Percentiles rank a stretch among this genome's conserved stretches.
phyloP scores from a whole-genome alignment of 163 green algal genomes.

The Coccomyxa subellipsoidea region DNA sequence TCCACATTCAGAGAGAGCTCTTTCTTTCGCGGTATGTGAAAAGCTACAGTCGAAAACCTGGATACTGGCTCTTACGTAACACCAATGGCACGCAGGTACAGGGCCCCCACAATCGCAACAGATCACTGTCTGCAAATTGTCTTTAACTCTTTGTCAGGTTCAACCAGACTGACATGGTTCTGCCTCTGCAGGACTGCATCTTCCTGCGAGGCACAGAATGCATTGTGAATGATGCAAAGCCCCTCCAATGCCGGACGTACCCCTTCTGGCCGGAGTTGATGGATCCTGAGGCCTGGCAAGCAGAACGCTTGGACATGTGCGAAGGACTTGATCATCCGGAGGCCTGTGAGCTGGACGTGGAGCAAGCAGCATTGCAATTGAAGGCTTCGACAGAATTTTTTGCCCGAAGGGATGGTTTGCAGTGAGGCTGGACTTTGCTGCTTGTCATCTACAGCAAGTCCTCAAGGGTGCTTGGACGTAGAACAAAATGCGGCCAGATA shows the following conservation, averaged over 20 bases:
- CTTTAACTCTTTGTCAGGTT: no score
- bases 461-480: no score
- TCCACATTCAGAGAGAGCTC: not conserved
- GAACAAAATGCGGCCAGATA: no score
- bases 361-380: not conserved
- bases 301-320: not conserved
- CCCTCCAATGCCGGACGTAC: not conserved
- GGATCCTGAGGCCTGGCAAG: not conserved
- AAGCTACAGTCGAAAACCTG: not conserved
- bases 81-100: not conserved
- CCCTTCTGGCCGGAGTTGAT: slow-evolving; percentile 1
- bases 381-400: not conserved
- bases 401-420: not conserved
- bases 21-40: not conserved
- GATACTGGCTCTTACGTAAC: not conserved
- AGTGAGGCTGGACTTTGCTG: not conserved
- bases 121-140: no score
- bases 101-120: no score
- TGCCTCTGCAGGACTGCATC: not conserved
- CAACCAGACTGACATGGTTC: no score
- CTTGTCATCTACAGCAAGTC: not conserved
- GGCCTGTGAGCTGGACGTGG: not conserved
- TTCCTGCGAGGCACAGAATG: slow-evolving; percentile 4
- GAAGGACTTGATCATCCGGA: not conserved
- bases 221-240: not conserved